Evolutionary conservation across 2,329 filamentous ascomycete species (phyloP).

Genomic region (Fusarium sublunatum): DNA sequence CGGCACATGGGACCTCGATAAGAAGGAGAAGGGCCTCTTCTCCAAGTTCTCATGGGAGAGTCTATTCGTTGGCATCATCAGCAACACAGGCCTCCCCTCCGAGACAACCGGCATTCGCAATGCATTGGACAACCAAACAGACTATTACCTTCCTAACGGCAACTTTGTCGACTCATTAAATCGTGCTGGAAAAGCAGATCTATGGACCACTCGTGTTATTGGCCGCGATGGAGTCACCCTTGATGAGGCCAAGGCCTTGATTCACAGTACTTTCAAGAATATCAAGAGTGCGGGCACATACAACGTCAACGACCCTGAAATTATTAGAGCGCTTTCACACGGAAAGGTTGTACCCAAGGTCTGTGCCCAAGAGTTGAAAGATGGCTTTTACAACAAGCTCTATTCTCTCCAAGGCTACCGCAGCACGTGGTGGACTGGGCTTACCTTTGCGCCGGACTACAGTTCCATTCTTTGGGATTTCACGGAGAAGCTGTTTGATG

Average conservation of each 20-base stretch:
- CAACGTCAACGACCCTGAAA: constrained; percentile 7
- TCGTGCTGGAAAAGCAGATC: not conserved
- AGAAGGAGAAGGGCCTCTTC: constrained; percentile 41
- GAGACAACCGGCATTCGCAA: constrained; percentile 20
- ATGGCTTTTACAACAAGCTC: constrained; percentile 51
- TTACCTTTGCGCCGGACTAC: constrained; percentile 39
- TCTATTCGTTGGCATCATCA: constrained; percentile 39
- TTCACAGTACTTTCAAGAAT: constrained; percentile 7
- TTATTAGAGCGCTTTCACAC: constrained; percentile 24
- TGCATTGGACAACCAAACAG: constrained; percentile 11
- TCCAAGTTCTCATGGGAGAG: constrained; percentile 42
- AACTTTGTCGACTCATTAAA: constrained; percentile 23
- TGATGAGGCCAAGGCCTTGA: constrained; percentile 1
- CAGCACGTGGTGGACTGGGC: constrained; percentile 53
- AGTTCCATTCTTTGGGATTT: constrained; percentile 43
- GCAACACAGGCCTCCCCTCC: constrained; percentile 28
- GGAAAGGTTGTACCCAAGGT: constrained; percentile 42
- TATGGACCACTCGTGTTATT: constrained; percentile 27
- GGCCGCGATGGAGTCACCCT: constrained; percentile 5
- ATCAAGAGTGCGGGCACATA: constrained; percentile 22
- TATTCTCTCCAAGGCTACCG: constrained; percentile 50
- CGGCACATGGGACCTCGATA: constrained; percentile 43
- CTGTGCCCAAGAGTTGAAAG: constrained; percentile 42
- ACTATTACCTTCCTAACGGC: constrained; percentile 18
- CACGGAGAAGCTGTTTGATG: constrained; percentile 33